A percentile compares a stretch with the other conserved stretches of the same genome.
Evolutionary conservation across 2,329 filamentous ascomycete genomes (phyloP).

Genomic region (Cladorrhinum sp.): DNA sequence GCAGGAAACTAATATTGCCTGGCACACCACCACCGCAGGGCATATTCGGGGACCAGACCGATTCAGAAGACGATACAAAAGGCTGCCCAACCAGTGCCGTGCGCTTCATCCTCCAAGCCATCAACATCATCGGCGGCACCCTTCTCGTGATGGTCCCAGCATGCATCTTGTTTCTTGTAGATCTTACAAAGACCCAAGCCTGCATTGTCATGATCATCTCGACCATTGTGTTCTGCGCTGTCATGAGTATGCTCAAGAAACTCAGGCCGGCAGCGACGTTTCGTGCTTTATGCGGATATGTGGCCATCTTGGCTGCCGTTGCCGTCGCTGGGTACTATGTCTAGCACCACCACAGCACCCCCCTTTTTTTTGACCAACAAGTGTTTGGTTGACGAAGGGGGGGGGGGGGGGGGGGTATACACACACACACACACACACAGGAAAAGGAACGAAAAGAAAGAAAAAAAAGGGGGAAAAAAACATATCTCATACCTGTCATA

Average conservation of each 20-base stretch:
- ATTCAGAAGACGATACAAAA: no score
- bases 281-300: slow-evolving; percentile 1
- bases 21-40: no score
- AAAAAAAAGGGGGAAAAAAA: no score
- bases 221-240: slow-evolving; percentile 5
- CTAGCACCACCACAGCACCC: no score
- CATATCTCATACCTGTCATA: no score
- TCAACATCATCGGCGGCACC: neutral
- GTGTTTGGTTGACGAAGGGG: no score
- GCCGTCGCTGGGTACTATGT: neutral
- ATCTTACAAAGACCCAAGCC: slow-evolving; percentile 1
- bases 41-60: no score
- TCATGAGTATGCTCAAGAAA: slow-evolving; percentile 1
- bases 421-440: no score
- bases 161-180: slow-evolving; percentile 8
- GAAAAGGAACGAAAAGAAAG: no score
- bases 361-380: no score
- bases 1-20: no score
- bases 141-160: slow-evolving; percentile 9
- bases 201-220: slow-evolving; percentile 16
- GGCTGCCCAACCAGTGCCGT: neutral
- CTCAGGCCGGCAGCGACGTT: slow-evolving; percentile 8
- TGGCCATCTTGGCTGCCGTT: slow-evolving; percentile 7
- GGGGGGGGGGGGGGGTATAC: no score
- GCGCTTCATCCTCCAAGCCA: neutral